Evolutionary conservation across 352 stramenopile genomes (phyloP).

Genomic region (Globisporangium cylindrosporum): DNA sequence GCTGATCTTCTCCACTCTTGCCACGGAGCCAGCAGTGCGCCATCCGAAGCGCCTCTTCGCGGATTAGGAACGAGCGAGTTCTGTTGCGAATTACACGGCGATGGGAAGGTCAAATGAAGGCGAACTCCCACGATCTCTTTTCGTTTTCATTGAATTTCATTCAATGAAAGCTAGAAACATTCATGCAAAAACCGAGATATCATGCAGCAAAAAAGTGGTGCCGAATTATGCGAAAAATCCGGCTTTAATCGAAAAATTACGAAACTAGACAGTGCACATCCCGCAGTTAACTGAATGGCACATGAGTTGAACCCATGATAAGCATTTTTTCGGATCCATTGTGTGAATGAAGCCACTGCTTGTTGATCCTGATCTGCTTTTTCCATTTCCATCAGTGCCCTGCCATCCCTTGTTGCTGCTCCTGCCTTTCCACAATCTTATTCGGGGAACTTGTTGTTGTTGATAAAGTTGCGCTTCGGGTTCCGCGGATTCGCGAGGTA

Average conservation of each 20-base stretch:
- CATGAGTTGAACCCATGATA: not conserved
- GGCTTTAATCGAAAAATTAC: not conserved
- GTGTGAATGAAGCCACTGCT: not conserved
- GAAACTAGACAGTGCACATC: not conserved
- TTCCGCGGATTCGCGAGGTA: slow-evolving; percentile 22
- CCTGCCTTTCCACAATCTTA: not conserved
- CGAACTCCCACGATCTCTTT: not conserved
- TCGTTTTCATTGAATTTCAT: too few relatives aligned
- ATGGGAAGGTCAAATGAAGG: not conserved
- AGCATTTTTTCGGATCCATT: not conserved
- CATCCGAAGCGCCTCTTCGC: not conserved
- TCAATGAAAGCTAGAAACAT: not conserved
- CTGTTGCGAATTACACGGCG: too few relatives aligned
- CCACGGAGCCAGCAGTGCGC: not conserved
- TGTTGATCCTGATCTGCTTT: too few relatives aligned
- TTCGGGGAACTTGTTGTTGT: slow-evolving; percentile 16
- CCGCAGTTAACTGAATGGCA: not conserved
- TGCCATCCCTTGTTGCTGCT: not conserved
- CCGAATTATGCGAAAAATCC: not conserved
- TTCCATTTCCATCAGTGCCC: too few relatives aligned
- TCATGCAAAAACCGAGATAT: not conserved
- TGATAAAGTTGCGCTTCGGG: slow-evolving; percentile 15
- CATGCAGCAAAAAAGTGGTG: not conserved
- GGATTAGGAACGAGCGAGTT: not conserved
- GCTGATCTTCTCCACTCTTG: not conserved